These are phyloP conservation scores for Yamadazyma sp. DNA, from an alignment of 1,139 yeast genomes.

Conservation along the genomic window DNA sequence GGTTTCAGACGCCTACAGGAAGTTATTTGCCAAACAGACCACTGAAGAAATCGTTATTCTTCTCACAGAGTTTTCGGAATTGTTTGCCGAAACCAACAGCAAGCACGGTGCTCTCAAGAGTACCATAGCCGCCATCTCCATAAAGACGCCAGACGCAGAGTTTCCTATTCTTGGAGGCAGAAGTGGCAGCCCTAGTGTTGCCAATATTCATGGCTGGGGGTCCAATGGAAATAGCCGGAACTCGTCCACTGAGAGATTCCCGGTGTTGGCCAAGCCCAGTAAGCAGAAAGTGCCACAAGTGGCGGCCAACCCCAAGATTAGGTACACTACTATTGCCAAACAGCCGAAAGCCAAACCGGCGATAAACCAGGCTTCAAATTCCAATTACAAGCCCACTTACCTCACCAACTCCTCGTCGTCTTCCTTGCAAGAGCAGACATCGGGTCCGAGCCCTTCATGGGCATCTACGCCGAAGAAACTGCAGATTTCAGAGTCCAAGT, in stretches of 20 bases:
- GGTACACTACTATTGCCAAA: slow-evolving; percentile 42
- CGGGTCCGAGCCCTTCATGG: slow-evolving; percentile 5
- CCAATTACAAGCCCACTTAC: slow-evolving; percentile 31
- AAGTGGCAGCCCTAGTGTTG: slow-evolving; percentile 16
- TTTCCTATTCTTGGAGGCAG: slow-evolving; percentile 37
- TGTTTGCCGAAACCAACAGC: slow-evolving; percentile 40
- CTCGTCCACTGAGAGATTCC: slow-evolving; percentile 43
- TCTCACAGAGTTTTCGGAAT: slow-evolving; percentile 55
- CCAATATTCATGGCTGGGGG: slow-evolving; percentile 32
- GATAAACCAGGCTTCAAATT: slow-evolving; percentile 16
- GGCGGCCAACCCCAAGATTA: slow-evolving; percentile 27
- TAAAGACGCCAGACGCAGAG: slow-evolving; percentile 16
- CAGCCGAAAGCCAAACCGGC: slow-evolving; percentile 12
- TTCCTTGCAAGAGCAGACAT: neutral
- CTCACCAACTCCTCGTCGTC: slow-evolving; percentile 20
- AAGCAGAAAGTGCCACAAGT: slow-evolving; percentile 8
- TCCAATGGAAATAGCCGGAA: slow-evolving; percentile 16
- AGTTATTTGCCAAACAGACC: slow-evolving; percentile 45
- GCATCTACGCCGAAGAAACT: slow-evolving; percentile 1
- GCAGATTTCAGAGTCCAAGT: slow-evolving; percentile 22
- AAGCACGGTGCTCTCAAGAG: slow-evolving; percentile 28
- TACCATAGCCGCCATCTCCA: slow-evolving; percentile 23
- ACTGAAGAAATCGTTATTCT: slow-evolving; percentile 53
- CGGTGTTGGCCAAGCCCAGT: slow-evolving; percentile 47
- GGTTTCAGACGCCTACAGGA: slow-evolving; percentile 49